A percentile compares a stretch with the other conserved stretches of the same genome.
Conservation (phyloP, 257 asterid genomes). For the Eucommia ulmoides region DNA sequence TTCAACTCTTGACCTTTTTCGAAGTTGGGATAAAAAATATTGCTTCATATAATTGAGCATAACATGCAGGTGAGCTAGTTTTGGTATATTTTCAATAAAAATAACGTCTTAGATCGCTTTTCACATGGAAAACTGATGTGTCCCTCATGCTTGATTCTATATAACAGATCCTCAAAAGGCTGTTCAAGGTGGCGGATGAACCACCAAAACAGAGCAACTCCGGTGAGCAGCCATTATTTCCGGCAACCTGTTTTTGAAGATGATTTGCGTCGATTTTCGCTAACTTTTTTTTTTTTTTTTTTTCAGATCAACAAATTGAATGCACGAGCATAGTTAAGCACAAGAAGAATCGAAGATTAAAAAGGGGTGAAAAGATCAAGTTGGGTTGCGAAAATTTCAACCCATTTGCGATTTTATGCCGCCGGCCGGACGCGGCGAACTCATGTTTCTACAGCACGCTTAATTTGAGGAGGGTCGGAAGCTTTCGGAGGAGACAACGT, state of each 20-base stretch:
- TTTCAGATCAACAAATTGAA: slow-evolving; percentile 9
- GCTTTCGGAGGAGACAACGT: slow-evolving; percentile 14
- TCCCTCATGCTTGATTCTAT: slow-evolving; percentile 12
- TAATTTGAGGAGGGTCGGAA: slow-evolving; percentile 16
- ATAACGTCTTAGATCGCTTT: slow-evolving; percentile 20
- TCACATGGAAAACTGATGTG: slow-evolving; percentile 21
- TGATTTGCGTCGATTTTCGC: background rate
- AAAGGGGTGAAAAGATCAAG: slow-evolving; percentile 11
- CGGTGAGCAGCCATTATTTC: slow-evolving; percentile 10
- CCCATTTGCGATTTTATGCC: slow-evolving; percentile 12
- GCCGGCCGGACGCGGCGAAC: slow-evolving; percentile 29
- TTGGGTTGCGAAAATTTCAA: slow-evolving; percentile 22
- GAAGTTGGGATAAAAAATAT: background rate
- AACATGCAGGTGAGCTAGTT: slow-evolving; percentile 70
- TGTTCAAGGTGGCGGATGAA: slow-evolving; percentile 26
- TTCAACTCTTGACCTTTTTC: slow-evolving; percentile 11
- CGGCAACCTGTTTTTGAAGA: background rate
- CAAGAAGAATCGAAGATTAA: slow-evolving; percentile 8
- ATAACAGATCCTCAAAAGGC: slow-evolving; percentile 44
- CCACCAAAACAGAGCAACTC: slow-evolving; percentile 20
- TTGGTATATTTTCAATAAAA: slow-evolving; percentile 10
- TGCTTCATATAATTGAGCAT: slow-evolving; percentile 11
- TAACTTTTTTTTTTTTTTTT: background rate
- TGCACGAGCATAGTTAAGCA: slow-evolving; percentile 4
- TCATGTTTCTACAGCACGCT: slow-evolving; percentile 34